These are phyloP conservation scores for Saccharomycopsis fibuligera DNA, from an alignment of 805 yeast genomes.

Conservation along the genomic window DNA sequence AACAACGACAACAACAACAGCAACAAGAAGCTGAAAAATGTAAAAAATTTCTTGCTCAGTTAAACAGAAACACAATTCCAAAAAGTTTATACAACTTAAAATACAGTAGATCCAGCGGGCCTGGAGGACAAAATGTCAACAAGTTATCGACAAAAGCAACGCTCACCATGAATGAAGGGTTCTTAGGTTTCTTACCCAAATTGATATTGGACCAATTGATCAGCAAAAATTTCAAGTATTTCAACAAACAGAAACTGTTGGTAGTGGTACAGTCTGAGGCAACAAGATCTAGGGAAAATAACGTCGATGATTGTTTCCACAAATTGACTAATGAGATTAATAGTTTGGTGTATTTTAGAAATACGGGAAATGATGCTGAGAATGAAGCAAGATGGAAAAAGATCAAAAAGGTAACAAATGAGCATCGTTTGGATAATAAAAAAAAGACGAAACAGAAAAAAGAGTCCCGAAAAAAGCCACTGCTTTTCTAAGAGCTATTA, in stretches of 20 bases:
- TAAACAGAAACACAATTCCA: conserved; percentile 33
- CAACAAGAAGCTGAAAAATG: background rate
- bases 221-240: conserved; percentile 40
- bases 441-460: conserved; percentile 32
- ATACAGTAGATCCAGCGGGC: conserved; percentile 65
- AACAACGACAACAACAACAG: background rate
- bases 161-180: conserved; percentile 49
- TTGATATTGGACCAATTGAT: conserved; percentile 39
- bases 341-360: conserved; percentile 38
- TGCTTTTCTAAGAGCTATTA: background rate
- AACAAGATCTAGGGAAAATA: conserved; percentile 51
- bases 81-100: conserved; percentile 36
- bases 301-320: conserved; percentile 51
- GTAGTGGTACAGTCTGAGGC: conserved; percentile 56
- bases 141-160: conserved; percentile 53
- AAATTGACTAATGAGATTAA: conserved; percentile 52
- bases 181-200: conserved; percentile 42
- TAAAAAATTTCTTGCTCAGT: background rate
- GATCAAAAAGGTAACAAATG: conserved; percentile 30
- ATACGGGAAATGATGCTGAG: conserved; percentile 38
- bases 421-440: conserved; percentile 32
- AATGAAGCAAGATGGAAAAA: conserved; percentile 43
- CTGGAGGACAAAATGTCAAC: conserved; percentile 87
- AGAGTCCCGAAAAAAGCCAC: conserved; percentile 26
- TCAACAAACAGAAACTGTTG: conserved; percentile 46